Percentiles rank a stretch among this genome's conserved stretches.
phyloP scores from a whole-genome alignment of 1,284 basidiomycete genomes.

The Pholiota adiposa region DNA sequence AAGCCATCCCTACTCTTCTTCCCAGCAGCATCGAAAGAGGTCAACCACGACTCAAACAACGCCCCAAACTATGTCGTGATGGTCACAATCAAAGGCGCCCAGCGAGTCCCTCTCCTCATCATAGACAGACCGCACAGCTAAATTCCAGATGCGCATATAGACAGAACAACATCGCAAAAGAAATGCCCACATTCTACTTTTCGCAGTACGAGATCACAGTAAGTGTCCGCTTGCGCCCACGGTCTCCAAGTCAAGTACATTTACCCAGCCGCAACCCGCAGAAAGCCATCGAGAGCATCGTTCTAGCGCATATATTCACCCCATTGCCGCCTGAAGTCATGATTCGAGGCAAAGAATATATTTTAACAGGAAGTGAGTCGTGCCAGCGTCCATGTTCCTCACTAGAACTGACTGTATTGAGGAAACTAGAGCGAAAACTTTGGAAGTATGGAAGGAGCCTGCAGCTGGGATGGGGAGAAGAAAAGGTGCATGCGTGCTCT shows the following conservation, averaged over 20 bases:
- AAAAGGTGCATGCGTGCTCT: slow-evolving; percentile 8
- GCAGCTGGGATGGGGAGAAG: slow-evolving; percentile 23
- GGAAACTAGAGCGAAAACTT: slow-evolving; percentile 16
- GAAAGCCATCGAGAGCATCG: slow-evolving; percentile 24
- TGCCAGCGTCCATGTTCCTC: not conserved
- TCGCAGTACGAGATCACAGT: slow-evolving; percentile 27
- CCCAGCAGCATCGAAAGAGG: slow-evolving; percentile 7
- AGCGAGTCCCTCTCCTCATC: slow-evolving; percentile 10
- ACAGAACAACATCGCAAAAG: slow-evolving; percentile 15
- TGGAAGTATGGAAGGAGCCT: slow-evolving; percentile 24
- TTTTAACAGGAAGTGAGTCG: slow-evolving; percentile 22
- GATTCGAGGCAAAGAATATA: slow-evolving; percentile 19
- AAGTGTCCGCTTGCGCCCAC: not conserved
- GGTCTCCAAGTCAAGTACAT: no score
- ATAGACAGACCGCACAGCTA: not conserved
- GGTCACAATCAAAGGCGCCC: slow-evolving; percentile 21
- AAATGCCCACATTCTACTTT: slow-evolving; percentile 20
- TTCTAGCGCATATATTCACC: slow-evolving; percentile 24
- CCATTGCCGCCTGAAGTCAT: slow-evolving; percentile 17
- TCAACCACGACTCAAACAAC: not conserved
- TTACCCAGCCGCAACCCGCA: slow-evolving; percentile 1
- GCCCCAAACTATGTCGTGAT: slow-evolving; percentile 17
- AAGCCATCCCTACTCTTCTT: slow-evolving; percentile 25
- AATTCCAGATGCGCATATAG: slow-evolving; percentile 1
- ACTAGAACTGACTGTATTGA: not conserved